Conservation (phyloP, 2,329 filamentous ascomycete genomes). For the Trichoderma sp. region DNA sequence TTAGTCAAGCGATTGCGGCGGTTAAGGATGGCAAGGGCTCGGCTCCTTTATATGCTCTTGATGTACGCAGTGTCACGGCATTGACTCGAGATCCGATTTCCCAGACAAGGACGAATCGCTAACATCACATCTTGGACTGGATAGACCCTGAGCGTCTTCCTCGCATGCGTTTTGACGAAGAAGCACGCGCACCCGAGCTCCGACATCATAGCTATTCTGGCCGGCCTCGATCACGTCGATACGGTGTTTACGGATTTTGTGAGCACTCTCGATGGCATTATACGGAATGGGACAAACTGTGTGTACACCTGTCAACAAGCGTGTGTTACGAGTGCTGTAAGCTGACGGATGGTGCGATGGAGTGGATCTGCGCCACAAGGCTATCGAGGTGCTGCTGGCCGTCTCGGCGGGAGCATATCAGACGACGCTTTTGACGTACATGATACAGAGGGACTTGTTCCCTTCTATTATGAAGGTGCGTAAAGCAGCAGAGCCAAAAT, state of each 20-base stretch:
- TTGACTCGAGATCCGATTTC: background rate
- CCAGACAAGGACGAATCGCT: conserved; percentile 44
- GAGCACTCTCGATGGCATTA: conserved; percentile 76
- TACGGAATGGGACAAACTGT: conserved; percentile 75
- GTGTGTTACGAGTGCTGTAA: conserved; percentile 34
- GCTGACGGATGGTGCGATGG: conserved; percentile 23
- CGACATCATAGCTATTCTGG: conserved; percentile 87
- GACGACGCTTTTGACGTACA: conserved; percentile 90
- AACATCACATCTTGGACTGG: conserved; percentile 35
- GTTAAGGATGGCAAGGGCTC: conserved; percentile 65
- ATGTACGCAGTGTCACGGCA: conserved; percentile 61
- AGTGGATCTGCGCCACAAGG: conserved; percentile 78
- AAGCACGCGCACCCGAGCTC: conserved; percentile 94
- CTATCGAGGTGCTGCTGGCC: conserved; percentile 78
- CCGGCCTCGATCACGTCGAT: conserved; percentile 88
- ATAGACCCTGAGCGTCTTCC: conserved; percentile 87
- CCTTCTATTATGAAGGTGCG: conserved; percentile 90
- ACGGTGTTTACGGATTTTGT: conserved; percentile 87
- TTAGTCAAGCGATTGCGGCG: conserved; percentile 71
- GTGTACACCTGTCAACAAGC: conserved; percentile 42
- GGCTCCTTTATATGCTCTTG: conserved; percentile 77
- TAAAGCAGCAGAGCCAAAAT: background rate
- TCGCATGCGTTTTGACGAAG: conserved; percentile 80
- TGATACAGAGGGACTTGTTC: conserved; percentile 92
- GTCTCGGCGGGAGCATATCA: conserved; percentile 94